Evolutionary conservation across 768 basidiomycete species (phyloP), one percentile per base, ranked within the genome.

Genomic region (Trametes meyenii): DNA sequence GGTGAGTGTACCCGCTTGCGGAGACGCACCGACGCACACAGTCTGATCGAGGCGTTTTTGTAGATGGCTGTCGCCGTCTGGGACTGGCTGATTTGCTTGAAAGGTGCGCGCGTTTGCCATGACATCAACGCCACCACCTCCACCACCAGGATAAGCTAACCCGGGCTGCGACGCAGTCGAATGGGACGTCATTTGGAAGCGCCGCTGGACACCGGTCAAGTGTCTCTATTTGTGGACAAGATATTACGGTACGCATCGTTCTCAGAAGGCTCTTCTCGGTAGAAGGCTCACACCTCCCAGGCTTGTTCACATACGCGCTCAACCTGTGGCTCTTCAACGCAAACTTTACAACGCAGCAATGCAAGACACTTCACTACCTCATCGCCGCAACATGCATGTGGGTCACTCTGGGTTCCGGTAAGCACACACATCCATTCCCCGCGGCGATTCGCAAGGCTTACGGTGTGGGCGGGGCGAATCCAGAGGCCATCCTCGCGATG

Each of bases 401-500:
- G 57, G 57, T 58, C 14, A 58, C 57, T 2, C 57, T 58, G 24
- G 57, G 57, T 6, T 58, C 57, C n/a, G 57, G 57, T 58, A 35
- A 39, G 45, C 6, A 17, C 12, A 2, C 11, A 11, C 23, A 19
- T 14, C 5, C 24, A 3, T 5, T 40, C 39, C 14, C 39, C 39
- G 14, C 14, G 21, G 19, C 43, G 17, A 44, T 24, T 21, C 45
- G 8, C 21, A 19, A 8, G 10, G 2, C 19, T 12, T 23, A 6
- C 13, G 14, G 19, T 17, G 7, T 24, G 21, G 19, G 35, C 13
- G 14, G 12, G 35, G 8, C 16, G 19, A 7, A 36, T 24, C 21
- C 42, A 58, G 57, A 58, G 57, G 57, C 49, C 5, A 58, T 58
- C 57, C 57, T 58, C 5, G 57, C 57, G 2, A 58, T 58, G 57